phyloP scores from a whole-genome alignment of 176 grass and related monocot species.

The sorghum (Sorghum bicolor) region Sorghum_bicolor_NCBIv3 NC_012871.2:76832501-76833000 shows the following conservation, averaged over 20 bases:
- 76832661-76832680: conserved; percentile 36
- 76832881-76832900: conserved; percentile 89
- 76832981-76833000: conserved; percentile 68
- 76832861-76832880: conserved; percentile 68
- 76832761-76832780: too few relatives aligned
- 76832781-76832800: conserved; percentile 11
- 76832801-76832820: conserved; percentile 44
- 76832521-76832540: conserved; percentile 20
- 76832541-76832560: conserved; percentile 85
- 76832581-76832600: conserved; percentile 54
- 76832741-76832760: not conserved
- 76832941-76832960: conserved; percentile 70
- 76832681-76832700: too few relatives aligned
- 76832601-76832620: conserved; percentile 70
- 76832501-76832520: not conserved
- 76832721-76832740: not conserved
- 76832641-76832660: conserved; percentile 77
- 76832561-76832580: conserved; percentile 58
- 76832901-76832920: conserved; percentile 71
- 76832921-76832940: conserved; percentile 62
- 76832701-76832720: not conserved
- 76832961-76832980: conserved; percentile 75
- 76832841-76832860: conserved; percentile 75
- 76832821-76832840: conserved; percentile 57
- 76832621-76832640: conserved; percentile 73